phyloP scores from a whole-genome alignment of 371 early-diverging fungal genomes.

The Umbelopsis sp. region DNA sequence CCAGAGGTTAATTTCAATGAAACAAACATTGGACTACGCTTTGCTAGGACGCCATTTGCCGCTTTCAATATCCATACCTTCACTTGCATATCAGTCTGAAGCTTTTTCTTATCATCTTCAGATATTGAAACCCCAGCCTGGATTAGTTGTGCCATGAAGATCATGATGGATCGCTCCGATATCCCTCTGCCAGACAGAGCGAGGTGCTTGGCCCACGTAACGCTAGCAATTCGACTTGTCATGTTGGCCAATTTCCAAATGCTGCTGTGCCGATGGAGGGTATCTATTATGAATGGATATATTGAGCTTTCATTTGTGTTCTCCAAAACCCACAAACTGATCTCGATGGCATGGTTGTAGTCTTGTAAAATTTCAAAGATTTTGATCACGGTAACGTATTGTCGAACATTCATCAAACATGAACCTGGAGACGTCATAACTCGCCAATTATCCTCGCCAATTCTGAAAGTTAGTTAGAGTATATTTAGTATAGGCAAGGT shows the following conservation, averaged over 20 bases:
- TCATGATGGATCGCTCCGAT: constrained; percentile 48
- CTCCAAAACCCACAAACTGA: constrained; percentile 67
- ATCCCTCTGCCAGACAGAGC: constrained; percentile 34
- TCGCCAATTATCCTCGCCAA: constrained; percentile 84
- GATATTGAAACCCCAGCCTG: constrained; percentile 48
- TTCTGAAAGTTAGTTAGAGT: constrained; percentile 31
- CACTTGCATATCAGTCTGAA: constrained; percentile 47
- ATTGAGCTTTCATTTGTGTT: constrained; percentile 60
- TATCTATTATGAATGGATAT: constrained; percentile 55
- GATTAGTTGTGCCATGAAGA: constrained; percentile 50
- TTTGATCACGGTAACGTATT: constrained; percentile 62
- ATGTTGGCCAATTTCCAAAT: constrained; percentile 58
- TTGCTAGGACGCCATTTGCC: neutral
- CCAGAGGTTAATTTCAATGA: too few species aligned
- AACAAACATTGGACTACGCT: neutral
- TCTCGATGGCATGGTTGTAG: constrained; percentile 54
- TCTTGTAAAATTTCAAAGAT: constrained; percentile 63
- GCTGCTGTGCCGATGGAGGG: constrained; percentile 57
- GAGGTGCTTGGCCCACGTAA: constrained; percentile 52
- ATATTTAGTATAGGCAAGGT: neutral
- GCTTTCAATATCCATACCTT: constrained; percentile 27
- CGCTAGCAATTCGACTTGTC: constrained; percentile 33
- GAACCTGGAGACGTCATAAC: constrained; percentile 81
- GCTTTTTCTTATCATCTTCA: constrained; percentile 33
- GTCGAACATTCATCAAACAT: constrained; percentile 74